Evolutionary conservation across 2,329 filamentous ascomycete genomes (phyloP), one percentile per base, ranked within the genome.

Genomic region (Coniella lustricola): DNA sequence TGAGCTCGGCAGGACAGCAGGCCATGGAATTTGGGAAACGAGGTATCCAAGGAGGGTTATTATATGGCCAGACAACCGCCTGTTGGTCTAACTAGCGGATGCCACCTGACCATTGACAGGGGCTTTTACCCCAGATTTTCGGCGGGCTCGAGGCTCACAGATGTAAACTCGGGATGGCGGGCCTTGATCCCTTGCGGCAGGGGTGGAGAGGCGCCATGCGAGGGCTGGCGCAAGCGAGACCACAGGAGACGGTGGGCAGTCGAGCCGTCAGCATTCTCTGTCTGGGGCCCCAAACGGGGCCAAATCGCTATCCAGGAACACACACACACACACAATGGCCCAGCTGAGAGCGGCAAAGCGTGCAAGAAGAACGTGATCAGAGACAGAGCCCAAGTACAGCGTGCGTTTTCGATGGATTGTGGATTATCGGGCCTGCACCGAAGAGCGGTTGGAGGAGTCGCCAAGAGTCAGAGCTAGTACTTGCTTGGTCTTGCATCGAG

Each of bases 121-220:
- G 14, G 4, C 34, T 42, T 34, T 44, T 50, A 50, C 50, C 50
- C 50, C 50, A 42, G 50, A 44, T 52, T 52, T 25, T 42, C 25
- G 16, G 46, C 25, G 37, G 18, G 32, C 13, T 42, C 37, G 21
- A 25, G 25, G 16, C 4, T 20, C 37, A 7, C 38, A 34, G 31
- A 10, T 17, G 35, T 32, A 31, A 20, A 37, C 5, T 42, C 50
- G 50, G 50, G 41, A 46, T 33, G 16, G 32, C 50, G 50, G 50
- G 47, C 50, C 50, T 50, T n/a, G 3, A 36, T 52, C 47, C 50
- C 50, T 46, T 40, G 38, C 50, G 44, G 50, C 45, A 44, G 43
- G 47, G 42, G 44, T 42, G 47, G 41, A 44, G 29, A 39, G 25
- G 17, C 13, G 9, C 40, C 29, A 34, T 38, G 34, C 34, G 34